Conservation (phyloP, 441 rosid genomes). For the Omphalea diandra region DNA sequence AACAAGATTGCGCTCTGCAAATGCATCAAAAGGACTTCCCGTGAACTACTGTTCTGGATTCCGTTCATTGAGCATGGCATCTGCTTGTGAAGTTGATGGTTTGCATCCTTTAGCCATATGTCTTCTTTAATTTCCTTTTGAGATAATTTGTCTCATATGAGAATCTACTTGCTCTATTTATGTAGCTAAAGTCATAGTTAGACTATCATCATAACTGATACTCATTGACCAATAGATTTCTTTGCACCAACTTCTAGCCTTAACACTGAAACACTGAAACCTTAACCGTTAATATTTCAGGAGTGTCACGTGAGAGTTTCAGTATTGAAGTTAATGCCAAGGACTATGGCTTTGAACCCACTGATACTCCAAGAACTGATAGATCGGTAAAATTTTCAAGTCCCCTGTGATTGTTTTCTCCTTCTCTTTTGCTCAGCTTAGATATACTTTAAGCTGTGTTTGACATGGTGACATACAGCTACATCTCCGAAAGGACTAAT, state of each 20-base stretch:
- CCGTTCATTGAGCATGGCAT: constrained; percentile 55
- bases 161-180: background rate
- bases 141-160: background rate
- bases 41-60: constrained; percentile 95
- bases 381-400: constrained; percentile 60
- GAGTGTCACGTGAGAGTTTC: constrained; percentile 80
- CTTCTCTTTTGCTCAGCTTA: background rate
- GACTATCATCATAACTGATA: too few relatives aligned
- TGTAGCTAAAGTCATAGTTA: background rate
- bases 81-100: constrained; percentile 80
- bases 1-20: constrained; percentile 66
- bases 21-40: constrained; percentile 77
- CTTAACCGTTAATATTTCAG: constrained; percentile 35
- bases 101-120: constrained; percentile 20
- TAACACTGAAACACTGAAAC: constrained; percentile 12
- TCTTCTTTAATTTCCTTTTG: constrained; percentile 7
- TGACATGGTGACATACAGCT: background rate
- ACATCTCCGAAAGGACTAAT: background rate
- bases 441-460: background rate
- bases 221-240: background rate
- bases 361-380: constrained; percentile 91
- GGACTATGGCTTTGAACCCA: constrained; percentile 83
- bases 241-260: constrained; percentile 3
- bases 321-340: constrained; percentile 77
- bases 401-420: constrained; percentile 6